Evolutionary conservation across 2,329 filamentous ascomycete genomes (phyloP), one percentile per base, ranked within the genome.

Genomic region (Trematosphaeria pertusa): DNA sequence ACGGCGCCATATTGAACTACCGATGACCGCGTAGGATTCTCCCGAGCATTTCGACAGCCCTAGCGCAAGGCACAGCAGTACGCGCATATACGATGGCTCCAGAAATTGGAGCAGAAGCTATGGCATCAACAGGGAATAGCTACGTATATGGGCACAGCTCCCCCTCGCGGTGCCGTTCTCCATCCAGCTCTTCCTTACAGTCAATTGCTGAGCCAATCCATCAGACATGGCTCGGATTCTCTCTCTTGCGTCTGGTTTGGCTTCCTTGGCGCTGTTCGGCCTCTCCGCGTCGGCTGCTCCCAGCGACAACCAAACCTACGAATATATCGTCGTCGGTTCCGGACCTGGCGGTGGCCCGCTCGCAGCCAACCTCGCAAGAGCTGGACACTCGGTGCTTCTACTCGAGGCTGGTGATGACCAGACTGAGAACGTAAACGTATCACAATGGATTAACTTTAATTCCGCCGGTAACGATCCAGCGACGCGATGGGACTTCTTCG

Each of bases 401-500:
- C 75, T 85, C 26, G 81, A 85, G 54, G 81, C 81, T 11, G 81
- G 80, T 18, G 80, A 81, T 51, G 82, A 85, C 52, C 75, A 82
- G 46, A 79, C 75, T 11, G 70, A 75, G 40, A 70, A 73, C 17
- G 65, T 73, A 38, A 76, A 81, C 53, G 76, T 81, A 31, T 75
- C 78, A 3, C 81, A 83, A 10, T 64, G 57, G 57, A 7, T 61
- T 33, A 78, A 81, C 7, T 76, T 83, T 53, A 77, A 81, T 20
- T 72, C 75, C 43, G 76, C 80, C 1, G 82, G 79, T 9, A 80
- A 85, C 53, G 79, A 84, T 47, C 75, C 74, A 9, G 73, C 76
- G 3, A 78, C 82, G 52, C 70, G 76, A 34, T 87, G 83, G 84
- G 79, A 84, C 61, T 86, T 82, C 65, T 87, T 81, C 46, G 80